Evolutionary conservation across 768 basidiomycete genomes (phyloP).

Genomic region (Pulveroboletus sp.): DNA sequence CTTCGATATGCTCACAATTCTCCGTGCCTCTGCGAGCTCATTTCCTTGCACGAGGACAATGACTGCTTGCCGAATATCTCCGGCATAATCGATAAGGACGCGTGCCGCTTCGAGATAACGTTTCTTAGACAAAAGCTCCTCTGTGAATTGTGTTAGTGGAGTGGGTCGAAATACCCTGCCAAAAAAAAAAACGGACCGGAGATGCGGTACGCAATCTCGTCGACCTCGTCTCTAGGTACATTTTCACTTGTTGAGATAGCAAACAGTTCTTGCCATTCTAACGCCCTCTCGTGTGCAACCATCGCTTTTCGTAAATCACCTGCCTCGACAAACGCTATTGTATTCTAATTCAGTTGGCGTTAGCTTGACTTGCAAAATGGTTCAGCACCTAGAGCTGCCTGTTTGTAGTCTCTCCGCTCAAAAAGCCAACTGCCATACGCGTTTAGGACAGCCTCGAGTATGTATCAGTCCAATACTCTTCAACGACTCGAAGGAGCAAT

Average conservation of each 20-base stretch:
- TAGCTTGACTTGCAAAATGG: neutral
- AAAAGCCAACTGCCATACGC: conserved; percentile 86
- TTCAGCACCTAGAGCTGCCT: conserved; percentile 72
- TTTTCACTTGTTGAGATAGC: conserved; percentile 59
- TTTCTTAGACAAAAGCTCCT: conserved; percentile 78
- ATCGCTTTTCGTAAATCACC: conserved; percentile 65
- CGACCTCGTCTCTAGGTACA: conserved; percentile 50
- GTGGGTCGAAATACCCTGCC: neutral
- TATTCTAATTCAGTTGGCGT: conserved; percentile 4
- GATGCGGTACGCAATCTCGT: conserved; percentile 66
- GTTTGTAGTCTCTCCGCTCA: conserved; percentile 74
- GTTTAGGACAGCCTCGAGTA: conserved; percentile 56
- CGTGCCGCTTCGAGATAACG: conserved; percentile 74
- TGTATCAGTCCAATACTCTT: conserved; percentile 4
- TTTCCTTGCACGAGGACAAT: conserved; percentile 76
- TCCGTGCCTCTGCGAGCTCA: conserved; percentile 81
- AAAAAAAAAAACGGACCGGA: conserved; percentile 53
- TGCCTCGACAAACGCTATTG: conserved; percentile 71
- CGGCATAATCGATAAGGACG: conserved; percentile 78
- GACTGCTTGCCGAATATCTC: conserved; percentile 73
- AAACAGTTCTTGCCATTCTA: conserved; percentile 91
- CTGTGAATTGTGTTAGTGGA: conserved; percentile 37
- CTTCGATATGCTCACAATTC: conserved; percentile 54
- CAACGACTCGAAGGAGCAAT: conserved; percentile 11
- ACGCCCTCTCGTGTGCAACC: conserved; percentile 79